phyloP scores from a whole-genome alignment of 352 stramenopile genomes.

The Pythium rhizo-oryzae region DNA sequence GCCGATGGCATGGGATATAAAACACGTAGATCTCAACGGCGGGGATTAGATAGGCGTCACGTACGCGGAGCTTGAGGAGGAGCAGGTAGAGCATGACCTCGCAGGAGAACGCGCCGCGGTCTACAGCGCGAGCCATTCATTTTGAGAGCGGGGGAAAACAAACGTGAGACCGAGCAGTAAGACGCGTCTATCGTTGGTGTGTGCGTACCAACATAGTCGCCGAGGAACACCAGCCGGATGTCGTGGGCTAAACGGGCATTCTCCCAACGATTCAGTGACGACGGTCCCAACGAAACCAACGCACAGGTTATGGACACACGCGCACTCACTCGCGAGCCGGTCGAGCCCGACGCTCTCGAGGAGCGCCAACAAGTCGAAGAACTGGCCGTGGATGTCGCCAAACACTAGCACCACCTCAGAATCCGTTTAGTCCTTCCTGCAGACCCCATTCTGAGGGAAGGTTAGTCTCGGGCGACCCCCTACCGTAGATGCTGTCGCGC shows the following conservation, averaged over 20 bases:
- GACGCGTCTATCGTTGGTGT: background rate
- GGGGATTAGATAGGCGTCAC: background rate
- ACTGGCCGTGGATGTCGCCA: conserved; percentile 91
- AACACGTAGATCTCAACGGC: no score
- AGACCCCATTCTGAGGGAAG: background rate
- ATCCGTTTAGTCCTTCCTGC: conserved; percentile 13
- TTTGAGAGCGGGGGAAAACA: no score
- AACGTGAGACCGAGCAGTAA: background rate
- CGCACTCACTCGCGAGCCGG: conserved; percentile 38
- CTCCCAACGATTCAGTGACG: no score
- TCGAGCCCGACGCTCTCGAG: conserved; percentile 50
- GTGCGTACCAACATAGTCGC: conserved; percentile 71
- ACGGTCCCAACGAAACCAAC: no score
- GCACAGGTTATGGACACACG: no score
- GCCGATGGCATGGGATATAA: background rate
- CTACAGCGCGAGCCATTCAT: conserved; percentile 33
- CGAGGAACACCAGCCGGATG: conserved; percentile 68
- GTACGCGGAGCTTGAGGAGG: conserved; percentile 48
- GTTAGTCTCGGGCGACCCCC: background rate
- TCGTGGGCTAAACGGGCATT: conserved; percentile 35
- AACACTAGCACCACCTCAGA: conserved; percentile 51
- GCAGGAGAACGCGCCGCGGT: conserved; percentile 78
- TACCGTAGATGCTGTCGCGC: conserved; percentile 36
- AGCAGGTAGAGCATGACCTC: conserved; percentile 85
- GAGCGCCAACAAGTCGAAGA: conserved; percentile 88